Percentiles rank a stretch among this genome's conserved stretches.
Evolutionary conservation across 129 eudicot genomes (phyloP).

Genomic region (Flaveria robusta): DNA sequence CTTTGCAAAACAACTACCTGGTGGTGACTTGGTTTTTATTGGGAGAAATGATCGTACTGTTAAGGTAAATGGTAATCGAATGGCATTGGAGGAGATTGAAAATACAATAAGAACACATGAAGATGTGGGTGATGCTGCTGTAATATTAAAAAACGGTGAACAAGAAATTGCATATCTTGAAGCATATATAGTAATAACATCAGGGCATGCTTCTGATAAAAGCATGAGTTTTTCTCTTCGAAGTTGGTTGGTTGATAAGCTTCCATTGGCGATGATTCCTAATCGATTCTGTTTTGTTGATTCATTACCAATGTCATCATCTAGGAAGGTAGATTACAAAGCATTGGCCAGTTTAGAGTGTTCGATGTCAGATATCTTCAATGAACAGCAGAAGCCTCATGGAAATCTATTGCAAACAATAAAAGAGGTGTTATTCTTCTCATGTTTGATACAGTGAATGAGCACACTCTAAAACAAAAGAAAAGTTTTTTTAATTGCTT

Average conservation of each 20-base stretch:
- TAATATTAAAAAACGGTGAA: conserved; percentile 40
- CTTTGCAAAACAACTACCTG: conserved; percentile 66
- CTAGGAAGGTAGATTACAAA: conserved; percentile 78
- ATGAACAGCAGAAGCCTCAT: conserved; percentile 36
- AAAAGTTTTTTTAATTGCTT: neutral
- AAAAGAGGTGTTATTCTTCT: conserved; percentile 45
- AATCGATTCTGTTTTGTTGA: conserved; percentile 44
- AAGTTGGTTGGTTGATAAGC: conserved; percentile 69
- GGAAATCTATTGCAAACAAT: conserved; percentile 50
- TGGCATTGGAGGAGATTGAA: conserved; percentile 88
- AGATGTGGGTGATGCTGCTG: conserved; percentile 77
- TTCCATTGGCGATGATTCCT: conserved; percentile 74
- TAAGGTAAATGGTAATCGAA: conserved; percentile 83
- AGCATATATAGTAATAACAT: conserved; percentile 55
- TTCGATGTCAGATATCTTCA: conserved; percentile 31
- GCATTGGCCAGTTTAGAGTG: conserved; percentile 43
- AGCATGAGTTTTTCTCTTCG: conserved; percentile 45
- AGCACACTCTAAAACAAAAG: neutral
- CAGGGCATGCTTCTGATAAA: conserved; percentile 28
- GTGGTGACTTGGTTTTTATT: conserved; percentile 67
- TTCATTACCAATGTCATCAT: conserved; percentile 66
- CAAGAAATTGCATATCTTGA: conserved; percentile 56
- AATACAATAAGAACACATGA: conserved; percentile 56
- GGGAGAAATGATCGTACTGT: conserved; percentile 86
- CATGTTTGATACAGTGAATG: neutral